Evolutionary conservation across 2,329 filamentous ascomycete species (phyloP), one percentile per base, ranked within the genome.

Genomic region (Dactylellina sp.): DNA sequence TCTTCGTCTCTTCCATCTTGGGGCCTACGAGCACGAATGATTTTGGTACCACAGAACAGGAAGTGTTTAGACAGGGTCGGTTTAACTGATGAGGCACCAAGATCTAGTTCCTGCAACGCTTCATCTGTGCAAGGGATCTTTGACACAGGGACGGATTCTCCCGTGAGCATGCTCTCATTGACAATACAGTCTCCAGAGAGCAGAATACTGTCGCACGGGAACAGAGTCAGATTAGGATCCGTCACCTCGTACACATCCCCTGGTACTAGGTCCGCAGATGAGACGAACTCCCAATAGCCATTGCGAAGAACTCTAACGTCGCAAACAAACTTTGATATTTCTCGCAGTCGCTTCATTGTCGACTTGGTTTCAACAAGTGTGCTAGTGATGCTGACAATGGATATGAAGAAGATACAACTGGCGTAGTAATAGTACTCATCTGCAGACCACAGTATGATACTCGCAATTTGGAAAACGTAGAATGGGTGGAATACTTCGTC

Each of bases 351-450:
- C 79, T 85, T 88, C 94, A 97, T 97, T 0, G 95, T 98, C 52
- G 92, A 88, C 80, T 89, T 89, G 0, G 95, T 99, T 82, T 99
- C 96, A 66, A 97, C 82, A 12, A 99, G 85, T 0, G 95, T 97
- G 1, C 93, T 90, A 2, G 88, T 87, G 78, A 99, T 97, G 81
- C 94, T 98, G 77, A 93, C 91, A 47, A 95, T 86, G 0, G 96
- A 99, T 81, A 99, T 98, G 74, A 94, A 80, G 78, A 99, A 96
- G 78, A 99, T 99, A 80, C 93, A 96, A 14, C 89, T 86, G 2
- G 95, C 95, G 81, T 99, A 99, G 83, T 98, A 99, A 80, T 97
- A 99, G 81, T 99, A 99, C 78, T 96, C 86, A 79, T 99, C 95
- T 77, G 97, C 80, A 7, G 94, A 97, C 95, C 95, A 99, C 2